phyloP scores from a whole-genome alignment of 2,329 filamentous ascomycete genomes.

The Aquanectria penicillioides region DNA sequence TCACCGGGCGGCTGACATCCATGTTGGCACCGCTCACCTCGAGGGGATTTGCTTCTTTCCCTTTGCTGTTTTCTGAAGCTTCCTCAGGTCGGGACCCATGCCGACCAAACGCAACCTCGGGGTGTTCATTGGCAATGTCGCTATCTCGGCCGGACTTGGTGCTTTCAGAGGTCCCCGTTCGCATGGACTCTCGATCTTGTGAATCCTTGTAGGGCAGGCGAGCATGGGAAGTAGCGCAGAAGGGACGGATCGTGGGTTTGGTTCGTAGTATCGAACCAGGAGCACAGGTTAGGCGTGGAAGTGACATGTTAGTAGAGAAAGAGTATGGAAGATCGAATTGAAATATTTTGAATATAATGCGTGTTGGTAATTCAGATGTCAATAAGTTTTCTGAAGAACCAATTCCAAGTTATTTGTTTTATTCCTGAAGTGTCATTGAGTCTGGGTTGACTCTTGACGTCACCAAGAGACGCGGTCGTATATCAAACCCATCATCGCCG shows the following conservation, averaged over 20 bases:
- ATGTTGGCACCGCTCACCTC: slow-evolving; percentile 57
- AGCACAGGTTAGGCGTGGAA: slow-evolving; percentile 27
- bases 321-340: not conserved
- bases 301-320: slow-evolving; percentile 28
- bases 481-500: too few relatives aligned
- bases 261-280: too few relatives aligned
- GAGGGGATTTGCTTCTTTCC: slow-evolving; percentile 49
- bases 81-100: slow-evolving; percentile 73
- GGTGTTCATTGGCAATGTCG: slow-evolving; percentile 61
- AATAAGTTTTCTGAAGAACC: not conserved
- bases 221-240: slow-evolving; percentile 45
- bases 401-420: not conserved
- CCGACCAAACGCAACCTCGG: slow-evolving; percentile 75
- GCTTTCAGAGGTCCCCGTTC: slow-evolving; percentile 73
- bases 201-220: slow-evolving; percentile 59
- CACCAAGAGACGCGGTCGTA: too few relatives aligned
- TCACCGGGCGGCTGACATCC: slow-evolving; percentile 52
- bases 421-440: not conserved
- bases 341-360: not conserved
- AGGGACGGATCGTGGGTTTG: slow-evolving; percentile 36
- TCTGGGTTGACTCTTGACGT: too few relatives aligned
- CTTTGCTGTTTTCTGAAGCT: slow-evolving; percentile 61
- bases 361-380: too few relatives aligned
- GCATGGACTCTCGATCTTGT: slow-evolving; percentile 70
- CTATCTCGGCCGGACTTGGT: slow-evolving; percentile 74